A percentile compares a stretch with the other conserved stretches of the same genome.
phyloP scores from a whole-genome alignment of 495 filamentous ascomycete genomes.

The Aspergillus sclerotiicarbonarius region DNA sequence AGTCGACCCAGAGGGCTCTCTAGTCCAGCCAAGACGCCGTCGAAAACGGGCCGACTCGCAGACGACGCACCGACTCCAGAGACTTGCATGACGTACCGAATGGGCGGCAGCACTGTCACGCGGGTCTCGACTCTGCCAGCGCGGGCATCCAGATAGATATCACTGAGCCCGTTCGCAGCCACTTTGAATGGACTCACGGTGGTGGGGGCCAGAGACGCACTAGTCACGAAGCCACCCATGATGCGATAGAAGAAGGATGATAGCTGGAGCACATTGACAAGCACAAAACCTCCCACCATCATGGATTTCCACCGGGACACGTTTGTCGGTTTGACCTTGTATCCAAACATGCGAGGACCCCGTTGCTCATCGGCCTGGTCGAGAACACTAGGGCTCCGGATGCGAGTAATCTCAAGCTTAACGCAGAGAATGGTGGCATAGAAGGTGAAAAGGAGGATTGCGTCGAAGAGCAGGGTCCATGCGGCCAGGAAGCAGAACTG shows the following conservation, averaged over 20 bases:
- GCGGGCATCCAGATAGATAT: slow-evolving; percentile 68
- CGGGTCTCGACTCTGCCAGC: slow-evolving; percentile 62
- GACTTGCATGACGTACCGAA: slow-evolving; percentile 78
- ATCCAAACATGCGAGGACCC: slow-evolving; percentile 78
- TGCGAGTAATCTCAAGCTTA: slow-evolving; percentile 96
- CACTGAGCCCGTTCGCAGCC: slow-evolving; percentile 82
- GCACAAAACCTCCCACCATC: slow-evolving; percentile 88
- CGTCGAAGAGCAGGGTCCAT: slow-evolving; percentile 97
- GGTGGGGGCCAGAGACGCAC: slow-evolving; percentile 14
- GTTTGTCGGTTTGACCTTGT: slow-evolving; percentile 77
- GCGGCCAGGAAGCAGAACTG: slow-evolving; percentile 98
- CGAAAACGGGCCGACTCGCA: background rate
- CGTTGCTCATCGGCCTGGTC: slow-evolving; percentile 88
- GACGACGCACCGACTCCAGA: background rate
- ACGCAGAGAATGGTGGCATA: slow-evolving; percentile 96
- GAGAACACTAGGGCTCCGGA: slow-evolving; percentile 88
- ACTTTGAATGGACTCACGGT: slow-evolving; percentile 45
- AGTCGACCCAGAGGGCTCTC: background rate
- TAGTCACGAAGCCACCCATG: background rate
- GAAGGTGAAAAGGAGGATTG: slow-evolving; percentile 92
- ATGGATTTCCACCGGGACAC: slow-evolving; percentile 93
- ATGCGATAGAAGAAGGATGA: slow-evolving; percentile 29
- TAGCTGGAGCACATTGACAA: slow-evolving; percentile 74
- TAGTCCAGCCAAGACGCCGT: background rate
- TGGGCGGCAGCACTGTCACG: slow-evolving; percentile 84